Evolutionary conservation across 345 rosid species (phyloP), one percentile per base, ranked within the genome.

Genomic region (Draba incana): DNA sequence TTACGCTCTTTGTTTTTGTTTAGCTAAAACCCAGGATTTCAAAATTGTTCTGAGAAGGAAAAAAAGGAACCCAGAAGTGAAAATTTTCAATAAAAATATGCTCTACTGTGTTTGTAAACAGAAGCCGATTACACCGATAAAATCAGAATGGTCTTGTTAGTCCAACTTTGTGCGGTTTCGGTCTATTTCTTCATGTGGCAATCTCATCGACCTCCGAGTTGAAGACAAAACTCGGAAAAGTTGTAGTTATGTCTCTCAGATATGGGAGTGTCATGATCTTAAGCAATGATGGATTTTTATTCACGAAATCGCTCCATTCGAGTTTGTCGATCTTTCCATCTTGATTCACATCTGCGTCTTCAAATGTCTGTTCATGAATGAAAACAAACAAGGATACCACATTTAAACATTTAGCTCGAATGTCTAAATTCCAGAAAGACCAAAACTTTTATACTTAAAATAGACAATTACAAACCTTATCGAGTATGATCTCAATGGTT

Each of bases 181-280:
- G 12, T 47, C 49, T 51, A 49, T 16, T 58, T 51, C 37, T 38
- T 82, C 66, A 89, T 0, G 94, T 84, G 8, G 96, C 90, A 69
- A 90, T 81, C 72, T 93, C 98, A 12, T 93, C 98, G 20, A 93
- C 98, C 79, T 88, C 89, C 0, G 98, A 90, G 71, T 93, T 80
- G 69, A 93, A 93, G 62, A 93, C 89, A 72, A 93, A 93, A 77
- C 98, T 93, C 5, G 97, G 97, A 74, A 93, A 93, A 1, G 98
- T 88, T 3, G 98, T 90, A 0, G 98, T 90, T 64, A 93, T 93
- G 72, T 93, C 97, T 87, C 98, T 86, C 57, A 95, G 83, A 80
- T 95, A 95, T 5, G 94, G 97, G 14, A 95, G 94, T 13, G 93
- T 92, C 98, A 89, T 92, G 74, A 89, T 89, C 80, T 92, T 95